Base-by-base conservation (phyloP, 805 yeast species). In the Candida maltosa region DNA sequence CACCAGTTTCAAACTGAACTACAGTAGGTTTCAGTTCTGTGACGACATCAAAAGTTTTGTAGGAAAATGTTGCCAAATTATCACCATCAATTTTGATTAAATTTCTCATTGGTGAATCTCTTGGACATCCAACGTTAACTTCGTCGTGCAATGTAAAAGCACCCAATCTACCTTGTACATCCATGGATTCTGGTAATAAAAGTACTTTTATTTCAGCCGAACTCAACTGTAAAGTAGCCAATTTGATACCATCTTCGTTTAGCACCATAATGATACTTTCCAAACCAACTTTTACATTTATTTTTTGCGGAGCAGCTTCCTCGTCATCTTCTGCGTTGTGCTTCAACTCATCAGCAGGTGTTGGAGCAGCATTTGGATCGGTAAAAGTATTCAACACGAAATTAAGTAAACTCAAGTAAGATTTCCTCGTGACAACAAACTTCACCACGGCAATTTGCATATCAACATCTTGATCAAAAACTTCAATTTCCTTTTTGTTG, bases 381-480 rank as follows among this genome's bases (percentile, higher is more conserved):
- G 96, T 83, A 54, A 93, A 93, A 0, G 97, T 93, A 29, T 87
- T 84, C 49, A 89, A 64, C 2, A 84, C 69, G 54, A 82, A 93
- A 54, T 88, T 91, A 44, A 91, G 60, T 10, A 93, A 62, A 1
- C 94, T 83, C 41, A 93, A 66, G 11, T 85, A 60, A 1, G 95
- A 83, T 50, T 78, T 83, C 31, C 97, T 77, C 0, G 94, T 78
- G 5, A 89, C 59, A 2, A 85, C 82, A 24, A 84, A 70, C 42
- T 77, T 77, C 35, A 93, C 75, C 10, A 94, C 87, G 0, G 96
- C 87, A 60, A 93, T 71, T 28, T 78, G 70, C 33, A 93, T 62
- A 6, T 75, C 68, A 4, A 89, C 74, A 44, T 75, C 79, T 55
- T 87, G 96, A 49, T 89, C 96, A 54, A 73, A 81, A 0, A 83